Evolutionary conservation across 805 yeast species (phyloP).

Genomic region (Candida nanaspora): DNA sequence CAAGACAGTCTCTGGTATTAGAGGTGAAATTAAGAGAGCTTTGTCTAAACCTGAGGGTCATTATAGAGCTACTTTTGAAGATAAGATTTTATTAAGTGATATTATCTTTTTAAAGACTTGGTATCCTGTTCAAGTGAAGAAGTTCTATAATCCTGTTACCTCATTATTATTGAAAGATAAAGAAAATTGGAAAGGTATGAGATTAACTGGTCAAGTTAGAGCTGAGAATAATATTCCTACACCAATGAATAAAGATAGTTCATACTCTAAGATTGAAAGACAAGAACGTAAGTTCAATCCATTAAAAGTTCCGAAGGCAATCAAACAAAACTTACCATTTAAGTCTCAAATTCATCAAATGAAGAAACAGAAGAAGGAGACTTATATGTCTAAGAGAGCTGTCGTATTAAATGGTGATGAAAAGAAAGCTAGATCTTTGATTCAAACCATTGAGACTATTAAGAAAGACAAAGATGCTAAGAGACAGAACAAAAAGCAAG

Average conservation of each 20-base stretch:
- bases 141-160: conserved; percentile 93
- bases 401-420: conserved; percentile 90
- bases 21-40: conserved; percentile 97
- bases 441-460: conserved; percentile 80
- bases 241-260: conserved; percentile 45
- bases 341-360: conserved; percentile 83
- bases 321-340: conserved; percentile 79
- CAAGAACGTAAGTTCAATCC: conserved; percentile 80
- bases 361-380: conserved; percentile 79
- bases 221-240: conserved; percentile 63
- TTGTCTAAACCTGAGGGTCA: conserved; percentile 91
- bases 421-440: conserved; percentile 83
- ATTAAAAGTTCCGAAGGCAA: conserved; percentile 72
- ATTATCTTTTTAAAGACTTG: conserved; percentile 87
- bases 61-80: conserved; percentile 95
- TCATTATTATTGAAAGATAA: conserved; percentile 75
- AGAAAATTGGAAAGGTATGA: conserved; percentile 92
- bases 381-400: conserved; percentile 84
- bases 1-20: conserved; percentile 92
- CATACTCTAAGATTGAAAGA: conserved; percentile 71
- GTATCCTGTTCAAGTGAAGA: conserved; percentile 90
- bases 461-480: conserved; percentile 80
- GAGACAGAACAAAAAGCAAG: conserved; percentile 65
- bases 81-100: conserved; percentile 85
- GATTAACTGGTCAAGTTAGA: conserved; percentile 89